These are phyloP conservation scores for Trapa incisa DNA, from an alignment of 345 rosid species.

Conservation along the genomic window DNA sequence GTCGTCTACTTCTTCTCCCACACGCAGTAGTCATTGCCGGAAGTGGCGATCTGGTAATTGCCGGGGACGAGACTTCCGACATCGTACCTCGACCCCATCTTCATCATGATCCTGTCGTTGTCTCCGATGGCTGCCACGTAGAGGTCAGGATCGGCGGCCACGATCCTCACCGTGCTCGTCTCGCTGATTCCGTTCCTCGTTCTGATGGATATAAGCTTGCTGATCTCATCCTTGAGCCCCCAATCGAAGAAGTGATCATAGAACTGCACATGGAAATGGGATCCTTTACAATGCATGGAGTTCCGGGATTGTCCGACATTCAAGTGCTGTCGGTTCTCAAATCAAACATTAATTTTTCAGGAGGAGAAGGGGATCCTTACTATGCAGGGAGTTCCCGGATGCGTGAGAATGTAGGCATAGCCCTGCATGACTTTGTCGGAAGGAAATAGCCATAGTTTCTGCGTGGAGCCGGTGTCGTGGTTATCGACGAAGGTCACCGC, in stretches of 20 bases:
- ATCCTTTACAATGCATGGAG: conserved; percentile 44
- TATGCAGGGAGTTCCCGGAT: conserved; percentile 64
- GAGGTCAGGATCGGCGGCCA: conserved; percentile 50
- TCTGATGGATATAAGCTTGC: conserved; percentile 35
- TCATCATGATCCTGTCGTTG: conserved; percentile 50
- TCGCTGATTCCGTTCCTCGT: conserved; percentile 27
- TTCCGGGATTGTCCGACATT: conserved; percentile 33
- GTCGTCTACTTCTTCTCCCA: conserved; percentile 34
- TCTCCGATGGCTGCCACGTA: conserved; percentile 55
- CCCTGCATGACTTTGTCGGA: conserved; percentile 80
- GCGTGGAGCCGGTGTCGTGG: conserved; percentile 69
- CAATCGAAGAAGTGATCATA: conserved; percentile 66
- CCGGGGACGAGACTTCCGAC: conserved; percentile 58
- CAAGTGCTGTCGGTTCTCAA: background rate
- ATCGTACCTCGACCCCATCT: conserved; percentile 65
- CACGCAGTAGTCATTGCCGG: conserved; percentile 42
- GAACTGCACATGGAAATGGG: conserved; percentile 31
- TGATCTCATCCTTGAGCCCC: conserved; percentile 50
- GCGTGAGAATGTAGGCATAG: conserved; percentile 78
- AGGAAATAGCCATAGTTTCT: conserved; percentile 52
- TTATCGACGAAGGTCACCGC: conserved; percentile 83
- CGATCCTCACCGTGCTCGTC: conserved; percentile 37
- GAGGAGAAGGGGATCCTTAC: conserved; percentile 21
- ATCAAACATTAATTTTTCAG: background rate
- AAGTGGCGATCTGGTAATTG: conserved; percentile 38